Evolutionary conservation across 768 basidiomycete genomes (phyloP).

Genomic region (Postia placenta): DNA sequence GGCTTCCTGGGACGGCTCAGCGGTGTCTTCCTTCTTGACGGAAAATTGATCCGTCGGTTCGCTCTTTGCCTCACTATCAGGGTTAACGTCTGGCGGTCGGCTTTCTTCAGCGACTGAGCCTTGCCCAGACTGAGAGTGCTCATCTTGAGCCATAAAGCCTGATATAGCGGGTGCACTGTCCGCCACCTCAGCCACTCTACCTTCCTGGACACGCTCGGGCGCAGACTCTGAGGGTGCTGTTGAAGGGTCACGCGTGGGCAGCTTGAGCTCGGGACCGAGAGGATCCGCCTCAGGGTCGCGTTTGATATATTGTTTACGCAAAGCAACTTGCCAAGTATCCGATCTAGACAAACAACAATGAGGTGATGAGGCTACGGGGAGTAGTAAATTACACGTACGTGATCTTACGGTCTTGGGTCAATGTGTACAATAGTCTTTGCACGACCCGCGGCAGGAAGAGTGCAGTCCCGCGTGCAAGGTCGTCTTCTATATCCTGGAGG

Average conservation of each 20-base stretch:
- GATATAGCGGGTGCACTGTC: not conserved
- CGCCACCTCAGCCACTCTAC: conserved; percentile 10
- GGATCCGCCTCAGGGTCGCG: conserved; percentile 68
- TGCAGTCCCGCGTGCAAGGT: conserved; percentile 56
- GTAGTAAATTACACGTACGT: conserved; percentile 41
- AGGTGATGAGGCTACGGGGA: conserved; percentile 2
- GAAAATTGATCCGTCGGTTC: conserved; percentile 6
- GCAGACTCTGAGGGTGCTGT: conserved; percentile 7
- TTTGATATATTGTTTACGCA: conserved; percentile 73
- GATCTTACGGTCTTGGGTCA: conserved; percentile 79
- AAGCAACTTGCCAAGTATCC: conserved; percentile 72
- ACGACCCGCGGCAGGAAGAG: conserved; percentile 66
- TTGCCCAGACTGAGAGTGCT: conserved; percentile 8
- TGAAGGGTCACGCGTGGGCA: conserved; percentile 20
- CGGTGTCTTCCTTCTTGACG: conserved; percentile 5
- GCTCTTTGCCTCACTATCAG: not conserved
- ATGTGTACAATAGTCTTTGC: conserved; percentile 63
- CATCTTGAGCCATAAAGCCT: not conserved
- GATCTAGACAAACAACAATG: conserved; percentile 33
- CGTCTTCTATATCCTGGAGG: conserved; percentile 70
- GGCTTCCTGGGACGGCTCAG: conserved; percentile 1
- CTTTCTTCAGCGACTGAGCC: conserved; percentile 2
- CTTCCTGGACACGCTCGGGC: conserved; percentile 15
- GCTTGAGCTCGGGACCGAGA: conserved; percentile 54
- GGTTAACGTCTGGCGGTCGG: not conserved